A percentile compares a stretch with the other conserved stretches of the same genome.
Evolutionary conservation across 75 land plant species (phyloP).

Genomic region (Gnetum montanum): DNA sequence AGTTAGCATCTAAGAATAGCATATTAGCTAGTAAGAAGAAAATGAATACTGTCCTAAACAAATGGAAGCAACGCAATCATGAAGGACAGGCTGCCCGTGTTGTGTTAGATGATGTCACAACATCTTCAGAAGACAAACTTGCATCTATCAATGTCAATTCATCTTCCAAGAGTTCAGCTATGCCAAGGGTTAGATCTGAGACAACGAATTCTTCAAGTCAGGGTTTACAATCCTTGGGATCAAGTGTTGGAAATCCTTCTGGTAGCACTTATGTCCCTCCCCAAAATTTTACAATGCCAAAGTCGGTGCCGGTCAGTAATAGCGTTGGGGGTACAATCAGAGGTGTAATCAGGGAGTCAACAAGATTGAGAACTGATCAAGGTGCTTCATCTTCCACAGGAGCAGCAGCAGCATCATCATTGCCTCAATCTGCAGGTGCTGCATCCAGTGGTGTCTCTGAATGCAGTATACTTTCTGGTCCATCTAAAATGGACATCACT

Average conservation of each 20-base stretch:
- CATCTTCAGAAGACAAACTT: conserved; percentile 26
- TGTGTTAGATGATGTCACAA: conserved; percentile 23
- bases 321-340: conserved; percentile 37
- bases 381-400: conserved; percentile 15
- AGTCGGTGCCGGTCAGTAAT: conserved; percentile 30
- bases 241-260: conserved; percentile 15
- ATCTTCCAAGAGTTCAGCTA: conserved; percentile 11
- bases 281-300: conserved; percentile 8
- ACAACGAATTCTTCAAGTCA: neutral
- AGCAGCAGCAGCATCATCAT: conserved; percentile 5
- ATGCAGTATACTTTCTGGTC: neutral
- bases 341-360: conserved; percentile 63
- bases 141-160: conserved; percentile 1
- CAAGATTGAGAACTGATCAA: conserved; percentile 39
- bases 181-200: conserved; percentile 24
- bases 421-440: neutral
- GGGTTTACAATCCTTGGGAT: conserved; percentile 11
- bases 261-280: conserved; percentile 14
- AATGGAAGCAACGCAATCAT: conserved; percentile 96
- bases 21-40: conserved; percentile 82
- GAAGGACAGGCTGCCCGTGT: conserved; percentile 65
- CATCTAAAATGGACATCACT: neutral
- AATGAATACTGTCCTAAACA: conserved; percentile 68
- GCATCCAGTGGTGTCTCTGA: neutral
- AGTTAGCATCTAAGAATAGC: conserved; percentile 66